Evolutionary conservation across 2,329 filamentous ascomycete species (phyloP), one percentile per base, ranked within the genome.

Genomic region (Monilinia polystroma): DNA sequence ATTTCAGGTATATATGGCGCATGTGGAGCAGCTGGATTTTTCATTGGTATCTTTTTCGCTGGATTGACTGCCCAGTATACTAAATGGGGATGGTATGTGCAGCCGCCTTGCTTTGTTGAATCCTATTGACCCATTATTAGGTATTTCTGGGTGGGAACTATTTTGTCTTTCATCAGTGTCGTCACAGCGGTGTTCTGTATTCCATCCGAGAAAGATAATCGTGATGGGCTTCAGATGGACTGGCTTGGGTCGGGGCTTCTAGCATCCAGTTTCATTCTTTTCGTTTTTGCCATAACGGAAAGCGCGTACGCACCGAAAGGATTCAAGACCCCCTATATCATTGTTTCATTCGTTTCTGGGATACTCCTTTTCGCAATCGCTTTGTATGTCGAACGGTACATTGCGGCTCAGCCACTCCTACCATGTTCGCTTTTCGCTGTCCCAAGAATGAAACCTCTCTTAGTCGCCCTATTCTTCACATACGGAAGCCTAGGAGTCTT

Each of bases 231-330:
- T 29, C 78, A 80, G 45, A 92, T 93, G 89, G 90, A 93, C 74
- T 92, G 87, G 83, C 78, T 80, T 68, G 90, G 90, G 0, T 78
- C 83, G 2, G 73, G 76, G 4, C 83, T 87, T 11, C 87, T 89
- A 16, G 81, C 90, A 0, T 81, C 83, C 0, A 90, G 87, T 0
- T 75, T 92, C 20, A 80, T 90, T 1, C 81, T 94, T 45, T 79
- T 91, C 69, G 87, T 92, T 0, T 93, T 87, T 71, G 88, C 90
- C 0, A 83, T 94, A 63, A 92, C 90, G 0, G 86, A 91, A 47
- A 87, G 87, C 20, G 84, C 86, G 0, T 85, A 90, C 75, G 89
- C 89, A 0, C 83, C 86, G 0, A 73, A 86, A 2, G 86, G 88
- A 0, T 93, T 90, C 89, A 79, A 76, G 12, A 90, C 88, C 0